These are phyloP conservation scores for Entrophospora sp. DNA, from an alignment of 192 early-diverging fungal species.

Conservation along the genomic window DNA sequence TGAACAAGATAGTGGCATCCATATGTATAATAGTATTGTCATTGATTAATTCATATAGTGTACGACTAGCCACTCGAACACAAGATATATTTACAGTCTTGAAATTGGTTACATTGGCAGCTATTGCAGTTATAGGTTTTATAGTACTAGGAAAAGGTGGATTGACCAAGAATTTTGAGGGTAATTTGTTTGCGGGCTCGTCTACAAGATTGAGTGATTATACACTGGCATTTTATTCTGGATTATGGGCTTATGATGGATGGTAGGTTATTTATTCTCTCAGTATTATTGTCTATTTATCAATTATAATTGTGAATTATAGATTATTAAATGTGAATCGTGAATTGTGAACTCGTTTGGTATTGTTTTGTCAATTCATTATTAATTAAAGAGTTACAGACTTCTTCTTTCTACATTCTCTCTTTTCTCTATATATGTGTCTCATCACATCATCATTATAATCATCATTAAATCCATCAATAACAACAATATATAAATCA, in stretches of 20 bases:
- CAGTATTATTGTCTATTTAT: constrained; percentile 22
- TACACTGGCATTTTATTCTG: constrained; percentile 65
- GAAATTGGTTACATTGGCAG: constrained; percentile 57
- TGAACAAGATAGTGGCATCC: constrained; percentile 48
- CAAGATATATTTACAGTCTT: constrained; percentile 65
- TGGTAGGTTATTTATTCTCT: constrained; percentile 41
- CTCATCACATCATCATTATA: too few species aligned
- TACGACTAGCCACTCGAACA: constrained; percentile 53
- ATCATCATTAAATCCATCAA: too few species aligned
- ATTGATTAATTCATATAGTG: constrained; percentile 57
- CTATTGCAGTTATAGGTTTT: constrained; percentile 61
- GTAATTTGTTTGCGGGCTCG: constrained; percentile 47
- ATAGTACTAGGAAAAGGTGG: constrained; percentile 53
- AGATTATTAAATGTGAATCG: too few species aligned
- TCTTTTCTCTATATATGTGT: too few species aligned
- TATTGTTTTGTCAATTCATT: too few species aligned
- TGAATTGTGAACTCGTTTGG: too few species aligned
- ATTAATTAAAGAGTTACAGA: not conserved
- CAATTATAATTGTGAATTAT: too few species aligned
- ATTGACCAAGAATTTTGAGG: constrained; percentile 47
- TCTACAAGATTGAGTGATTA: constrained; percentile 54
- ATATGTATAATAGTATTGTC: constrained; percentile 51
- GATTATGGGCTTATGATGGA: constrained; percentile 54
- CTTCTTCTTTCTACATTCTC: constrained; percentile 27
- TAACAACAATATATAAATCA: too few species aligned